These are phyloP conservation scores for Stemphylium vesicarium DNA, from an alignment of 2,329 filamentous ascomycete genomes.

Conservation along the genomic window DNA sequence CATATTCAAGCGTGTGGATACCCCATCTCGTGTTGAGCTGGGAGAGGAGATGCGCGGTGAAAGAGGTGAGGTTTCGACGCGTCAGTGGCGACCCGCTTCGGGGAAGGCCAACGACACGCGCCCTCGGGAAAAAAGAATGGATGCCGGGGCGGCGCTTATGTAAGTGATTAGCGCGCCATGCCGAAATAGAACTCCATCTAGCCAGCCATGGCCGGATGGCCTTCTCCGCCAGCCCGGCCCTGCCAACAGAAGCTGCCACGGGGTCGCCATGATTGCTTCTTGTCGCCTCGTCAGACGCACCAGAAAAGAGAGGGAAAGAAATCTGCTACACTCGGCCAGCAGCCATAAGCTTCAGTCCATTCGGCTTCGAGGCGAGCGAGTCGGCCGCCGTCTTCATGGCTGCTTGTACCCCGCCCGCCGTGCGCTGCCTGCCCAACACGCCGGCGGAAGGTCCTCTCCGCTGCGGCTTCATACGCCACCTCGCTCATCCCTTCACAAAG, in stretches of 20 bases:
- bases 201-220: background rate
- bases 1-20: constrained; percentile 6
- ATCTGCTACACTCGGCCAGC: no score
- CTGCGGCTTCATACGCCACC: background rate
- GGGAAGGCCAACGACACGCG: background rate
- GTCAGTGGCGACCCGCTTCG: background rate
- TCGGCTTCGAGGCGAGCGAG: no score
- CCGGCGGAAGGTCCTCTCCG: background rate
- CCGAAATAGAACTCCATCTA: background rate
- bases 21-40: constrained; percentile 6
- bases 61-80: constrained; percentile 4
- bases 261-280: no score
- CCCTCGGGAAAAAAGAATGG: background rate
- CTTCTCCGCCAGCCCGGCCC: no score
- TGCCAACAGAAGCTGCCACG: background rate
- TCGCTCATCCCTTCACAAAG: background rate
- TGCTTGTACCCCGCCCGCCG: background rate
- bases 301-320: no score
- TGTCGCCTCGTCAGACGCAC: no score
- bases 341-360: no score
- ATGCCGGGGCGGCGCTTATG: constrained; percentile 3
- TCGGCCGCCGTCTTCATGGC: no score
- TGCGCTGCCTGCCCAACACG: background rate
- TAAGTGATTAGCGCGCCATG: background rate
- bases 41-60: background rate